Evolutionary conservation across 2,329 filamentous ascomycete genomes (phyloP).

Genomic region (Neonectria neomacrospora): DNA sequence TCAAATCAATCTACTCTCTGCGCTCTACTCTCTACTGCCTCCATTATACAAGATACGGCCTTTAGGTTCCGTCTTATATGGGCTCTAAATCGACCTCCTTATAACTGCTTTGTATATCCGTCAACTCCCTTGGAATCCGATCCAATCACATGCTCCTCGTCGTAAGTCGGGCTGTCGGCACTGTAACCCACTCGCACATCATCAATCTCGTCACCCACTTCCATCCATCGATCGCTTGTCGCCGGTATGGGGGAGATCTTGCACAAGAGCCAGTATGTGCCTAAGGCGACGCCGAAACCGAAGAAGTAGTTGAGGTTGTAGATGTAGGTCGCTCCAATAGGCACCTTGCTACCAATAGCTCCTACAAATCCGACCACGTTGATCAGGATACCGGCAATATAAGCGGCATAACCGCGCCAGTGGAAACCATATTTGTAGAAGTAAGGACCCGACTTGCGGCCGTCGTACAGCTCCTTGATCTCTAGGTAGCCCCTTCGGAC

Average conservation of each 20-base stretch:
- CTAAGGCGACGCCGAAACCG: conserved; percentile 77
- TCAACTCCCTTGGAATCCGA: conserved; percentile 27
- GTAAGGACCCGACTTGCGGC: conserved; percentile 74
- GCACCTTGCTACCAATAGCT: conserved; percentile 77
- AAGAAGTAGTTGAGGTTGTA: conserved; percentile 93
- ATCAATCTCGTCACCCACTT: conserved; percentile 74
- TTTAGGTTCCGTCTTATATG: not conserved
- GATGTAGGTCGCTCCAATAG: conserved; percentile 82
- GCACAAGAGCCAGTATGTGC: conserved; percentile 77
- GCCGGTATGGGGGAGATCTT: conserved; percentile 77
- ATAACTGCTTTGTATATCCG: conserved; percentile 29
- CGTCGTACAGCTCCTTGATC: conserved; percentile 82
- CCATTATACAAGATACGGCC: not conserved
- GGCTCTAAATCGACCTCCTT: not conserved
- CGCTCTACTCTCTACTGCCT: not conserved
- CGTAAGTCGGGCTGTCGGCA: conserved; percentile 51
- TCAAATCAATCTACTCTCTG: not conserved
- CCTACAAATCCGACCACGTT: conserved; percentile 94
- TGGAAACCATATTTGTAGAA: conserved; percentile 79
- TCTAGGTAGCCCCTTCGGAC: conserved; percentile 86
- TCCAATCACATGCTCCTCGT: conserved; percentile 49
- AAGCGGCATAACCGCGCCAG: conserved; percentile 86
- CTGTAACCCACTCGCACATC: conserved; percentile 62
- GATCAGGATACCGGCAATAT: conserved; percentile 84
- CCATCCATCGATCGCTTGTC: conserved; percentile 79